A percentile compares a stretch with the other conserved stretches of the same genome.
Conservation (phyloP, 176 grass and related monocot species). For the Zea luxurians region DNA sequence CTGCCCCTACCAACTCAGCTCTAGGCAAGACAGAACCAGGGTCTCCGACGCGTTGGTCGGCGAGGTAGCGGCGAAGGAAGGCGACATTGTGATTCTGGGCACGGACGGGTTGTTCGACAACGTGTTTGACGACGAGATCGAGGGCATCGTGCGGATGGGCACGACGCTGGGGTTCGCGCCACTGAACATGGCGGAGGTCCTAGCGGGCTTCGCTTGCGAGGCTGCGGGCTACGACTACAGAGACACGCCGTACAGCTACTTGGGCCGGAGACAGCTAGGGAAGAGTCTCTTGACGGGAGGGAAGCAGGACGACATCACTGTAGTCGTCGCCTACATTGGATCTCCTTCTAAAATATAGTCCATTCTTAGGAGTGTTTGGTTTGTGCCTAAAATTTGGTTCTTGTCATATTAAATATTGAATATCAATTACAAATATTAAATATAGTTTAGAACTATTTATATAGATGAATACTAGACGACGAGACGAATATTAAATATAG, state of each 20-base stretch:
- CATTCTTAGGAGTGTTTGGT: background rate
- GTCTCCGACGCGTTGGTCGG: background rate
- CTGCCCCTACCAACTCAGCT: slow-evolving; percentile 36
- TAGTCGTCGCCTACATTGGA: slow-evolving; percentile 35
- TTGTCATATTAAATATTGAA: no score
- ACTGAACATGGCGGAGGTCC: background rate
- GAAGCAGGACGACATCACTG: slow-evolving; percentile 45
- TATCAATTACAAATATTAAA: no score
- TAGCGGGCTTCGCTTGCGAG: slow-evolving; percentile 18
- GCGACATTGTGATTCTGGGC: slow-evolving; percentile 39
- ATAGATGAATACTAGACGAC: no score
- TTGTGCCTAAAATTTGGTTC: no score
- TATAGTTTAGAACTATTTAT: no score
- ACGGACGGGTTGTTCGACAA: slow-evolving; percentile 56
- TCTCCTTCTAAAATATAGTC: background rate
- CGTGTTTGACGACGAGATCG: slow-evolving; percentile 22
- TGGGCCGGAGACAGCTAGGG: background rate
- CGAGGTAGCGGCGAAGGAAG: background rate
- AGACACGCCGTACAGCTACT: slow-evolving; percentile 35
- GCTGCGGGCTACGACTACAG: background rate
- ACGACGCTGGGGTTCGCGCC: slow-evolving; percentile 15
- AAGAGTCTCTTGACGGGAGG: background rate
- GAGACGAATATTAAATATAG: no score
- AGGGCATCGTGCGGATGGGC: slow-evolving; percentile 7
- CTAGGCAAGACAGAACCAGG: accelerated